Base-by-base conservation (phyloP, 2,329 filamentous ascomycete species). In the Orbilia blumenaviensis region DNA sequence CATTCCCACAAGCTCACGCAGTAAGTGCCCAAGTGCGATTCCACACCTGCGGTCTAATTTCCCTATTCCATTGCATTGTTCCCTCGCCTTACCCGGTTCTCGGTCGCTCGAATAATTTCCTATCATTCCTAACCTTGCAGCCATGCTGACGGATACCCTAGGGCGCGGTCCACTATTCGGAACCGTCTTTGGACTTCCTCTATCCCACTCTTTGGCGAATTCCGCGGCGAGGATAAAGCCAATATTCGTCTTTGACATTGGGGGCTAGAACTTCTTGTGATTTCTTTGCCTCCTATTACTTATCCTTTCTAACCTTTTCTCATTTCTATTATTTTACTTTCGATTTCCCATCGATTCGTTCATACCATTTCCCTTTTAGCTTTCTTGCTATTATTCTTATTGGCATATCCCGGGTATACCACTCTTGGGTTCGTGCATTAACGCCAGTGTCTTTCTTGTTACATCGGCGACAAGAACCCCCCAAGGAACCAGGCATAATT, bases 381-480 rank as follows among this genome's bases (percentile, higher is more conserved):
- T 44, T 42, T 66, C 63, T 25, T 61, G 68, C 38, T 44, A 66
- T 16, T 21, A 60, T 34, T 52, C 38, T 23, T 50, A 50, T 42
- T 56, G 25, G 34, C 46, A 54, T 61, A 68, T 75, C 62, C 60
- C 25, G 48, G 54, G 44, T 56, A 56, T 56, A 66, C 58, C 42
- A 42, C 21, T 68, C 56, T 41, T 41, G 61, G 50, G 41, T n/a
- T 68, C 48, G 52, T 75, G 63, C 52, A 75, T 75, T 75, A 68
- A 75, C 63, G 54, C 63, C 54, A 63, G 46, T 48, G 32, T 16
- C 34, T 42, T 48, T 62, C 48, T 67, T 67, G 50, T 74, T 75
- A 56, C 61, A 75, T 75, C 71, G 71, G 71, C 71, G 71, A 75
- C 71, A 75, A 75, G 46, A 68, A 66, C 50, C 52, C 32, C 29